Percentiles rank a stretch among this genome's conserved stretches.
These are phyloP conservation scores for Claviceps arundinis DNA, from an alignment of 2,329 filamentous ascomycete species.

Conservation along the genomic window DNA sequence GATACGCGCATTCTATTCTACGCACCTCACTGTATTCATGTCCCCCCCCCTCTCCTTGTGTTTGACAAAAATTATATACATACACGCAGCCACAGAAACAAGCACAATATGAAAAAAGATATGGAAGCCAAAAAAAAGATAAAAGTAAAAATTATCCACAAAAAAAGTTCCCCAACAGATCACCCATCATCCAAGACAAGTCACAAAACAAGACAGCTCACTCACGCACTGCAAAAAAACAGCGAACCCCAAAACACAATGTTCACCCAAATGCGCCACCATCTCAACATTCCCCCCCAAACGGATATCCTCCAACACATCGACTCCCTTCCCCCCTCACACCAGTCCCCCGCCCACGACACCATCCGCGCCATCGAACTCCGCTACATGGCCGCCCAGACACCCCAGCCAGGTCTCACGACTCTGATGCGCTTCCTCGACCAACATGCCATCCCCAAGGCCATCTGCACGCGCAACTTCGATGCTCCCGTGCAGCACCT, in stretches of 20 bases:
- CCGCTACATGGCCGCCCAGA: constrained; percentile 64
- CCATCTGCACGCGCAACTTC: constrained; percentile 90
- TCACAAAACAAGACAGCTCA: too few species aligned
- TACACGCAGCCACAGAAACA: not conserved
- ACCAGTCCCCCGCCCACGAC: constrained; percentile 52
- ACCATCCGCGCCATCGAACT: constrained; percentile 71
- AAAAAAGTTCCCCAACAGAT: constrained; percentile 60
- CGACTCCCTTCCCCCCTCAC: constrained; percentile 50
- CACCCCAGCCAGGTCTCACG: constrained; percentile 67
- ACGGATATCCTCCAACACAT: constrained; percentile 86
- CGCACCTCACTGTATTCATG: too few species aligned
- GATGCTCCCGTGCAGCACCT: constrained; percentile 65
- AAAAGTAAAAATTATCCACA: not conserved
- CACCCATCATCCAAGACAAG: too few species aligned
- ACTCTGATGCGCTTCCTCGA: constrained; percentile 76
- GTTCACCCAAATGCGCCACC: constrained; percentile 75
- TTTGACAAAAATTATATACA: not conserved
- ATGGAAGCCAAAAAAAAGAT: not conserved
- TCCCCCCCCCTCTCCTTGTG: too few species aligned
- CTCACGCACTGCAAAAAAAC: not conserved
- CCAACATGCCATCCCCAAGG: constrained; percentile 52
- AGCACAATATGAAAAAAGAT: not conserved
- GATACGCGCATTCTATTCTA: too few species aligned
- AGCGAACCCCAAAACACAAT: constrained; percentile 91
- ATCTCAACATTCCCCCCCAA: constrained; percentile 56